phyloP scores from a whole-genome alignment of 1,139 yeast species.

The Suhomyces guaymorum region DNA sequence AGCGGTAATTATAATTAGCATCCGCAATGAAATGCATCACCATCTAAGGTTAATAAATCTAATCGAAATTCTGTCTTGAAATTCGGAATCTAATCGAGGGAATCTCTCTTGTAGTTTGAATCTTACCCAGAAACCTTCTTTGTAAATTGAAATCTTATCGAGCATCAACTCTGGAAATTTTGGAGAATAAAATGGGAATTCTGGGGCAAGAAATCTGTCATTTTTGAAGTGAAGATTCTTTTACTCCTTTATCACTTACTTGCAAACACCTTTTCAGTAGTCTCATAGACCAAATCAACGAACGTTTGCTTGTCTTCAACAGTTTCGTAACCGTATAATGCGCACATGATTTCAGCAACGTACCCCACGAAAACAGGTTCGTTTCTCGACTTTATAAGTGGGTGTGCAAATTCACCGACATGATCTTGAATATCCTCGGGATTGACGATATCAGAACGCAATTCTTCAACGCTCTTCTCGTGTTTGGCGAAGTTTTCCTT shows the following conservation, averaged over 20 bases:
- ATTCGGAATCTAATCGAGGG: too few species aligned
- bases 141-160: too few species aligned
- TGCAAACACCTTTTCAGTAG: conserved; percentile 59
- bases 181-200: too few species aligned
- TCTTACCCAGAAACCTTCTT: too few species aligned
- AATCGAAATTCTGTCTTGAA: too few species aligned
- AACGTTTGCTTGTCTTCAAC: conserved; percentile 52
- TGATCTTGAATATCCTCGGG: conserved; percentile 13
- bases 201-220: too few species aligned
- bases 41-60: too few species aligned
- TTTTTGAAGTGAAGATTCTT: too few species aligned
- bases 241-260: too few species aligned
- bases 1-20: not conserved
- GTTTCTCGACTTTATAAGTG: conserved; percentile 79
- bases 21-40: not conserved
- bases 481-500: conserved; percentile 55
- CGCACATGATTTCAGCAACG: conserved; percentile 77
- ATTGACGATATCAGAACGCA: conserved; percentile 13
- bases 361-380: conserved; percentile 87
- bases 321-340: conserved; percentile 39
- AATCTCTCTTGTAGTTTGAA: too few species aligned
- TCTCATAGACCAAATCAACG: conserved; percentile 62
- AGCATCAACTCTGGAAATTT: too few species aligned
- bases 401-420: conserved; percentile 41
- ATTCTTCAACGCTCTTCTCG: conserved; percentile 10